phyloP scores from a whole-genome alignment of 179 eudicot species.

The Silene noctiflora region DNA sequence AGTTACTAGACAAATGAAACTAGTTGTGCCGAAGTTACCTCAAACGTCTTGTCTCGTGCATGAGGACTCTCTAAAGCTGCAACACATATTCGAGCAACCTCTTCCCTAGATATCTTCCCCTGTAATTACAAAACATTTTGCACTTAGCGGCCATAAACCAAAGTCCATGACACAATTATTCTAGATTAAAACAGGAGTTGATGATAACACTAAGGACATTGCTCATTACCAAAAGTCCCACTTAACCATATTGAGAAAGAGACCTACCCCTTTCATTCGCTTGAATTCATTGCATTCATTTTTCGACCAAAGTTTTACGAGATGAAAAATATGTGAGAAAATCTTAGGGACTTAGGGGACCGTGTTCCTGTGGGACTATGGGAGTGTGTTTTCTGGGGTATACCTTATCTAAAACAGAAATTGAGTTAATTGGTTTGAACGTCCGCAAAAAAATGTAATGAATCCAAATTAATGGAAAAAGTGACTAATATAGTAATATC shows the following conservation, averaged over 20 bases:
- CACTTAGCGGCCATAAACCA: constrained; percentile 9
- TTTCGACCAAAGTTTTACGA: no score
- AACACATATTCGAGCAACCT: constrained; percentile 81
- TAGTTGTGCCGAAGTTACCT: constrained; percentile 40
- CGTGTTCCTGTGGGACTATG: no score
- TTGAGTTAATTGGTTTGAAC: neutral
- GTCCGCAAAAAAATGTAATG: no score
- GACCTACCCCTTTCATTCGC: neutral
- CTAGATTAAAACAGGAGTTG: neutral
- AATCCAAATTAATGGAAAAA: no score
- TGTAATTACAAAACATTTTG: constrained; percentile 23
- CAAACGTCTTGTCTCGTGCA: constrained; percentile 92
- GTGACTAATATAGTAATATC: neutral
- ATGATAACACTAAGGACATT: no score
- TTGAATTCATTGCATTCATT: no score
- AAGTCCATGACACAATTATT: neutral
- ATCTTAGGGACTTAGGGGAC: no score
- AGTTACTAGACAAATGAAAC: neutral
- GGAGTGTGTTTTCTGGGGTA: no score
- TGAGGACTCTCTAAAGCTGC: constrained; percentile 82
- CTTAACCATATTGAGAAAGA: neutral
- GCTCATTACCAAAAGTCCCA: neutral
- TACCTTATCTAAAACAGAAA: no score
- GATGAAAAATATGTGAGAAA: no score
- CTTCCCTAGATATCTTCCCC: constrained; percentile 97